Evolutionary conservation across 768 basidiomycete species (phyloP), one percentile per base, ranked within the genome.

Genomic region (Leccinum olivaceopallidum): DNA sequence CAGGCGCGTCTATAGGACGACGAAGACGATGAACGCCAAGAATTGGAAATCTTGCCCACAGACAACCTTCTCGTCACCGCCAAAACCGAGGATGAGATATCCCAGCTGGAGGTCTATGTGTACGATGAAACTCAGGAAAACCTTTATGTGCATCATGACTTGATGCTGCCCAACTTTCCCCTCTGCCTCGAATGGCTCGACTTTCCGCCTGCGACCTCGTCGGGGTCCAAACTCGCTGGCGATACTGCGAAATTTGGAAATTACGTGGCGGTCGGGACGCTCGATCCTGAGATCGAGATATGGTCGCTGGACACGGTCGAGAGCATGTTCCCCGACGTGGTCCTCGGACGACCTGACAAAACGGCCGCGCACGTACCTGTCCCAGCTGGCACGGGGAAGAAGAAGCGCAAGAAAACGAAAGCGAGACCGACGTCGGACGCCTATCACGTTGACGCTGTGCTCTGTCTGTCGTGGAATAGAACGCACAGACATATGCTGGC

Each of bases 131-230:
- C 85, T 0, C 80, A 91, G 77, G 93, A 95, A 71, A 94, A 93
- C 72, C 84, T 98, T 48, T 98, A 95, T 71, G 91, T 90, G 42
- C 97, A 98, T 73, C 97, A 99, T 75, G 97, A 99, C 74, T 83
- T 98, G 73, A 93, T 99, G 88, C 84, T 99, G 32, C 95, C 96
- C 64, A 94, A 93, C 65, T 95, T 98, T 75, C 97, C 97, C 9
- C 88, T 99, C 60, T 98, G 96, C 68, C 90, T 99, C 60, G 97
- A 99, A 81, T 99, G 97, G 97, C 88, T 98, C 60, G 93, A 98
- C 73, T 98, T 94, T 75, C 84, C 89, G n/a, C 92, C 94, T 24
- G 76, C 87, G 59, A 76, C 82, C 59, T 73, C 81, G 28, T 79
- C 80, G 26, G 69, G 76, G 36, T 65, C 77, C 60, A 63, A 74